phyloP scores from a whole-genome alignment of 768 basidiomycete species.

The Dictyophora rubrovolvata region DNA sequence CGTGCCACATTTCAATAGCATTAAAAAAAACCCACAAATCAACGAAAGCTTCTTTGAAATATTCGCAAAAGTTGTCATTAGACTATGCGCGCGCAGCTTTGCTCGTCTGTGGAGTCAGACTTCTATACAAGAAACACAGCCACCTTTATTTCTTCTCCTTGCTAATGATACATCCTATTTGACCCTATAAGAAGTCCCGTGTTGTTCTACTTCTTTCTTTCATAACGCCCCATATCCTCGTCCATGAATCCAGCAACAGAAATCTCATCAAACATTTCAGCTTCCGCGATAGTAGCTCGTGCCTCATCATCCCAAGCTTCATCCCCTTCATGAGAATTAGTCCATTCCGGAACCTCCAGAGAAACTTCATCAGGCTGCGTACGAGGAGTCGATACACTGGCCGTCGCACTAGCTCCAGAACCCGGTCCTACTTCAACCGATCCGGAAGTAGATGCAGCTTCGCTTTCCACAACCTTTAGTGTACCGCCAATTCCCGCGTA shows the following conservation, averaged over 20 bases:
- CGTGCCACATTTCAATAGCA: no score
- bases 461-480: conserved; percentile 13
- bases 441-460: conserved; percentile 5
- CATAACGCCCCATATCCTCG: conserved; percentile 1
- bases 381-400: conserved; percentile 20
- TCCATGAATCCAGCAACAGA: conserved; percentile 10
- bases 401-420: conserved; percentile 1
- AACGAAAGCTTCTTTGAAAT: no score
- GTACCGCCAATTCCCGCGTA: conserved; percentile 15
- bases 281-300: conserved; percentile 38
- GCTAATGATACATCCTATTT: not conserved
- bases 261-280: conserved; percentile 41
- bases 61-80: no score
- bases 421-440: not conserved
- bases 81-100: no score
- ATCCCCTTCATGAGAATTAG: conserved; percentile 18
- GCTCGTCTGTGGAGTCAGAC: no score
- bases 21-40: no score
- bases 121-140: no score
- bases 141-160: no score
- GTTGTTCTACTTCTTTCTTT: not conserved
- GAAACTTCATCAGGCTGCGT: conserved; percentile 24
- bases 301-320: conserved; percentile 39
- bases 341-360: conserved; percentile 23
- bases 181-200: not conserved